Percentiles rank a stretch among this genome's conserved stretches.
Conservation (phyloP, 345 rosid species). For the Gynandropsis gynandra region DNA sequence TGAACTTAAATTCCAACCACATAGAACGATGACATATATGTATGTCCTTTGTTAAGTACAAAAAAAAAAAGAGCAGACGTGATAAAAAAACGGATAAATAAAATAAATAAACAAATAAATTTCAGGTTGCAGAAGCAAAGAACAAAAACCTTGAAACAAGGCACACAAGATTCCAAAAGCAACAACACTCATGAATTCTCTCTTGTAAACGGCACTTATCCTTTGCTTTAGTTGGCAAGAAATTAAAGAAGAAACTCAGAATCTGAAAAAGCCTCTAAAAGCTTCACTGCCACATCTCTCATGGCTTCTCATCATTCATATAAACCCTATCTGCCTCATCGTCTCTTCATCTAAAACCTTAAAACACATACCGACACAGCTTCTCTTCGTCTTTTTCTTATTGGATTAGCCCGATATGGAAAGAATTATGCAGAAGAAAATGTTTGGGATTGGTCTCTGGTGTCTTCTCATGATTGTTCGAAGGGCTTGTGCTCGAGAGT, state of each 20-base stretch:
- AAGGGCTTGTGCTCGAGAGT: conserved; percentile 45
- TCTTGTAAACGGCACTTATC: conserved; percentile 33
- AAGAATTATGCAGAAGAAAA: conserved; percentile 20
- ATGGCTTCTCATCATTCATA: conserved; percentile 39
- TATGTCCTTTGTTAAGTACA: too few relatives aligned
- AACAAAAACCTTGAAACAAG: conserved; percentile 25
- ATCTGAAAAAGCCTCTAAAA: conserved; percentile 35
- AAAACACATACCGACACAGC: conserved; percentile 2
- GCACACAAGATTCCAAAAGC: conserved; percentile 28
- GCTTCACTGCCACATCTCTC: conserved; percentile 51
- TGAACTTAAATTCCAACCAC: too few relatives aligned
- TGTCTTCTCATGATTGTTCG: conserved; percentile 33
- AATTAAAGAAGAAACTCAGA: conserved; percentile 24
- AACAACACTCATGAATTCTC: conserved; percentile 19
- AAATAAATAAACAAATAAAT: background rate
- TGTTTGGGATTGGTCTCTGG: conserved; percentile 22
- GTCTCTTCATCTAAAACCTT: conserved; percentile 19
- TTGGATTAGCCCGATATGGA: conserved; percentile 18
- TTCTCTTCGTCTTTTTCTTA: conserved; percentile 7
- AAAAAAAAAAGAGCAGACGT: too few relatives aligned
- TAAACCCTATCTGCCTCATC: conserved; percentile 31
- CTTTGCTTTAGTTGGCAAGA: conserved; percentile 57
- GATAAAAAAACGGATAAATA: background rate
- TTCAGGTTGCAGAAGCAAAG: conserved; percentile 21
- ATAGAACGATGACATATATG: too few relatives aligned